Evolutionary conservation across 306 rosid species (phyloP).

Genomic region (Senna tora): DNA sequence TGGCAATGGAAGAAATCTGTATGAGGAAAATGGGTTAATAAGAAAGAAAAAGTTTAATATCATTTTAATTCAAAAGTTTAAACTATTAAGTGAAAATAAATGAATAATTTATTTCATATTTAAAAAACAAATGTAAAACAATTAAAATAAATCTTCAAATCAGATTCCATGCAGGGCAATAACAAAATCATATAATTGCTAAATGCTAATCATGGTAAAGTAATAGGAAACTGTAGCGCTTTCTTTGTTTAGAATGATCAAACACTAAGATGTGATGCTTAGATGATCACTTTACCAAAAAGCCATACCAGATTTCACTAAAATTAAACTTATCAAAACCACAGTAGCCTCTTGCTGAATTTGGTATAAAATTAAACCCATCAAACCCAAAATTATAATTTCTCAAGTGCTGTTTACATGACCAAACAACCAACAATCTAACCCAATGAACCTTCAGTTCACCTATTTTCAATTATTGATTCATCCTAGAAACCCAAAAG

Average conservation of each 20-base stretch:
- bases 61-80: too few species aligned
- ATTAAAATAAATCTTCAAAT: background rate
- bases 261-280: background rate
- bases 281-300: background rate
- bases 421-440: background rate
- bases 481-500: background rate
- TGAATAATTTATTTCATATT: too few species aligned
- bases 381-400: background rate
- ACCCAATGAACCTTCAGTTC: background rate
- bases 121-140: background rate
- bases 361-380: background rate
- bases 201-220: background rate
- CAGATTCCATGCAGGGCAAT: background rate
- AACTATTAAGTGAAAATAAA: too few species aligned
- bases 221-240: background rate
- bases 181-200: background rate
- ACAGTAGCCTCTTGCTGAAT: background rate
- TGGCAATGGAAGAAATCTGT: conserved; percentile 72
- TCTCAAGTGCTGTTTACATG: background rate
- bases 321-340: background rate
- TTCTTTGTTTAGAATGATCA: conserved; percentile 3
- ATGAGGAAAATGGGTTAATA: conserved; percentile 30
- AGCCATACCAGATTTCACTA: background rate
- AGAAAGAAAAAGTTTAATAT: too few species aligned
- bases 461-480: background rate